These are phyloP conservation scores for Lasiodiplodia sp. DNA, from an alignment of 2,329 filamentous ascomycete species.

Conservation along the genomic window DNA sequence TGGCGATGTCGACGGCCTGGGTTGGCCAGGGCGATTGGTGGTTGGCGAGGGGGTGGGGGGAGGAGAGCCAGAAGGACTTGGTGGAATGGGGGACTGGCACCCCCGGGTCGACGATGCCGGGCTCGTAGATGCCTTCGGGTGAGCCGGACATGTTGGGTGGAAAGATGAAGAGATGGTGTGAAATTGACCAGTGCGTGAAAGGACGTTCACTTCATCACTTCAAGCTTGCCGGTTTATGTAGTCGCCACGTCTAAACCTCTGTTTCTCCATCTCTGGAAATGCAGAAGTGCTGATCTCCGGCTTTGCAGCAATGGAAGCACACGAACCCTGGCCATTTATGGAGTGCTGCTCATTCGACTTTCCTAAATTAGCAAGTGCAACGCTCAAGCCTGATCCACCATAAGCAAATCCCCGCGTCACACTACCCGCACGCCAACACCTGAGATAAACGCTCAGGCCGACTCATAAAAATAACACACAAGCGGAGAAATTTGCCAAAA, in stretches of 20 bases:
- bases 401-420: too few species aligned
- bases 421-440: too few species aligned
- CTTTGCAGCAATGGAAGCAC: too few species aligned
- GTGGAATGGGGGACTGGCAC: conserved; percentile 42
- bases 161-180: background rate
- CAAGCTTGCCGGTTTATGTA: too few species aligned
- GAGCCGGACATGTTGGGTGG: background rate
- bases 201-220: too few species aligned
- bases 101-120: background rate
- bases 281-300: too few species aligned
- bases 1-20: conserved; percentile 51
- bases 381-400: too few species aligned
- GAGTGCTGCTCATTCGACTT: background rate
- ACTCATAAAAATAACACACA: too few species aligned
- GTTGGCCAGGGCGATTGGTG: conserved; percentile 43
- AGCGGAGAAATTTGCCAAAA: too few species aligned
- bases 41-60: conserved; percentile 39
- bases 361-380: background rate
- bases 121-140: background rate
- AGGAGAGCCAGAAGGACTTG: conserved; percentile 46
- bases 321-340: background rate
- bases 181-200: background rate
- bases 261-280: too few species aligned
- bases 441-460: too few species aligned
- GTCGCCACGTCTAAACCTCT: too few species aligned